A percentile compares a stretch with the other conserved stretches of the same genome.
Evolutionary conservation across 1,284 basidiomycete species (phyloP).

Genomic region (Takashimella koratensis): DNA sequence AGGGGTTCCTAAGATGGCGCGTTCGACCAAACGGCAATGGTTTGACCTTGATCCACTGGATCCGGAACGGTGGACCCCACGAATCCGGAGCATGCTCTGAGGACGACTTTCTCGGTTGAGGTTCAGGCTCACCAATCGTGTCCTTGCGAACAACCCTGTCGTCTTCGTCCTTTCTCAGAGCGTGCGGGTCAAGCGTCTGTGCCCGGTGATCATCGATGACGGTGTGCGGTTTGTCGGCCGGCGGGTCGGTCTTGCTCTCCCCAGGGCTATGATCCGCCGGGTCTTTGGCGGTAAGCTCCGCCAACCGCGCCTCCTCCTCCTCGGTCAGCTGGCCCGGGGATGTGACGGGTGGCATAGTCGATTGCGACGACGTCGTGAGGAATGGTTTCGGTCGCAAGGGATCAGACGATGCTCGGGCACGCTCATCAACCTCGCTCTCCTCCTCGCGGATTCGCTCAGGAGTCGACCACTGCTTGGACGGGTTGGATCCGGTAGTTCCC

Average conservation of each 20-base stretch:
- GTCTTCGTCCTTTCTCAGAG: not conserved
- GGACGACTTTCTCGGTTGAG: too few relatives aligned
- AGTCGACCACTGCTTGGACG: slow-evolving; percentile 39
- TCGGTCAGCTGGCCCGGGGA: slow-evolving; percentile 41
- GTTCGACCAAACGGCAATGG: slow-evolving; percentile 74
- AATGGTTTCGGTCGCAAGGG: slow-evolving; percentile 17
- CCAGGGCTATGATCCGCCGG: slow-evolving; percentile 15
- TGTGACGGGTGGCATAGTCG: slow-evolving; percentile 17
- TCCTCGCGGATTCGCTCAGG: slow-evolving; percentile 27
- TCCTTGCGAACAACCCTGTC: slow-evolving; percentile 38
- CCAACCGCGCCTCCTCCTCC: slow-evolving; percentile 24
- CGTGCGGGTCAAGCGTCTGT: slow-evolving; percentile 30
- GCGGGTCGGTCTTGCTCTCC: slow-evolving; percentile 26
- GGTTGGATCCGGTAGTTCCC: not conserved
- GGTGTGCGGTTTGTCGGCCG: slow-evolving; percentile 11
- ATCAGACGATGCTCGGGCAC: slow-evolving; percentile 11
- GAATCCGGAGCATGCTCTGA: slow-evolving; percentile 3
- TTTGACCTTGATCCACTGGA: slow-evolving; percentile 77
- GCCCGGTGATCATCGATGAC: slow-evolving; percentile 15
- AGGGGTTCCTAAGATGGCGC: slow-evolving; percentile 79
- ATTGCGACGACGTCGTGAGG: slow-evolving; percentile 18
- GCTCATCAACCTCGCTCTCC: slow-evolving; percentile 14
- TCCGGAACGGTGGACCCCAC: slow-evolving; percentile 71
- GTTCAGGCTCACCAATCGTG: slow-evolving; percentile 17
- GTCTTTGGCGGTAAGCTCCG: not conserved